Evolutionary conservation across 2,329 filamentous ascomycete genomes (phyloP), one percentile per base, ranked within the genome.

Genomic region (Podosphaera aphanis): DNA sequence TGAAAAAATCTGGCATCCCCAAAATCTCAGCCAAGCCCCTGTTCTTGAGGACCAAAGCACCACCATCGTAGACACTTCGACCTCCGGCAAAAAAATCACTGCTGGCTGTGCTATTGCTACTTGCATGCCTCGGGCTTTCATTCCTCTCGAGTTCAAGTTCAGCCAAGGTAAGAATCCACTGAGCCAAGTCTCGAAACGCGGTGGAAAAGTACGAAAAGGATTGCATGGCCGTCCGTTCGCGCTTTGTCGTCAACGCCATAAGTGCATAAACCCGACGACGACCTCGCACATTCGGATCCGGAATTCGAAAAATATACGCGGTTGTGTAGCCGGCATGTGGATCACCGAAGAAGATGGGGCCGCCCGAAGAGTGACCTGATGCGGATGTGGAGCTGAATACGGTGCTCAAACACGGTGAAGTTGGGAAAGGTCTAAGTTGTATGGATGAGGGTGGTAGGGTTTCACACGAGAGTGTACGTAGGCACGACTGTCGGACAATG

Each of bases 231-330:
- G 73, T 61, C 13, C 73, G 67, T 59, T 79, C 74, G 44, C 71
- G 71, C 58, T 79, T 72, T 10, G 74, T 78, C 57, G 69, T 76
- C 41, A 79, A 66, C 1, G 74, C 74, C 48, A 80, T 60, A 49
- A 80, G 73, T 10, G 76, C 76, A 55, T 80, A 80, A 11, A 79
- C 71, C n/a, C 76, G 69, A 59, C 77, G 75, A 52, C 77, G 72
- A 3, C 76, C 76, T 11, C 76, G 71, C 13, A 76, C 76, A 50
- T 77, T 74, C 31, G 77, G 65, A 55, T 80, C 76, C 5, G 75
- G 71, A 37, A 80, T 76, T 21, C 76, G 74, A 55, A 80, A 80
- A 51, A 79, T 76, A 59, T 77, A 79, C 13, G 75, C 76, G 0
- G 75, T 80, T 0, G 76, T 80, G 59, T 78, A 79, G 25, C 76